A percentile compares a stretch with the other conserved stretches of the same genome.
Evolutionary conservation across 106 monocot genomes (phyloP).

Genomic region (Vanilla planifolia): DNA sequence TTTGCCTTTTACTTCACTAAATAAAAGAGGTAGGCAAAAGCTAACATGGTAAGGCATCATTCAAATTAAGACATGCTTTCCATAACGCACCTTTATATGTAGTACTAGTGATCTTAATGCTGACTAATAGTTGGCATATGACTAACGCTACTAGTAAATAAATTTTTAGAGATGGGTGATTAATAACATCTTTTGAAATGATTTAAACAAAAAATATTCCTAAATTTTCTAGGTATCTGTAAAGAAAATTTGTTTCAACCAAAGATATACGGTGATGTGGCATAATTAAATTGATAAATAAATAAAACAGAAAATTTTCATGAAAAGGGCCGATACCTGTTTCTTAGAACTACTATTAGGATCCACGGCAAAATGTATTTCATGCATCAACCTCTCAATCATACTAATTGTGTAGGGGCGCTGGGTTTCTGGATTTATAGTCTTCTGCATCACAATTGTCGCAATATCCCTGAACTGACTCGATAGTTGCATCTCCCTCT

Average conservation of each 20-base stretch:
- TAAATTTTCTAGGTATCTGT: background rate
- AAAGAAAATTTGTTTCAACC: background rate
- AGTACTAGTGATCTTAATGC: too few species aligned
- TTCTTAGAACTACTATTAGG: conserved; percentile 83
- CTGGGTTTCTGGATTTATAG: conserved; percentile 86
- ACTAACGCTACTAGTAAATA: too few species aligned
- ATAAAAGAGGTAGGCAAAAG: too few species aligned
- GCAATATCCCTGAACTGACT: conserved; percentile 94
- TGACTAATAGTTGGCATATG: too few species aligned
- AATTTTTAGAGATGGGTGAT: too few species aligned
- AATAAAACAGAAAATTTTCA: background rate
- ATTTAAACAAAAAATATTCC: too few species aligned
- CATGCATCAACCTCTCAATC: conserved; percentile 96
- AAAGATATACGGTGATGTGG: background rate
- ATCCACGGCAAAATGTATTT: conserved; percentile 97
- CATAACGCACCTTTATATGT: too few species aligned
- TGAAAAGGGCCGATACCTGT: conserved; percentile 29
- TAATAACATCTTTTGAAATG: too few species aligned
- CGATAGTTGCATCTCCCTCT: conserved; percentile 76
- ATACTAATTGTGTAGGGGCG: conserved; percentile 91
- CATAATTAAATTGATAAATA: background rate
- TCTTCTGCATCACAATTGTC: conserved; percentile 95
- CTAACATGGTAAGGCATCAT: too few species aligned
- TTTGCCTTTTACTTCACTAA: too few species aligned
- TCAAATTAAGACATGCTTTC: too few species aligned